Base-by-base conservation (phyloP, 2,329 filamentous ascomycete genomes). In the Drechslerella dactyloides region DNA sequence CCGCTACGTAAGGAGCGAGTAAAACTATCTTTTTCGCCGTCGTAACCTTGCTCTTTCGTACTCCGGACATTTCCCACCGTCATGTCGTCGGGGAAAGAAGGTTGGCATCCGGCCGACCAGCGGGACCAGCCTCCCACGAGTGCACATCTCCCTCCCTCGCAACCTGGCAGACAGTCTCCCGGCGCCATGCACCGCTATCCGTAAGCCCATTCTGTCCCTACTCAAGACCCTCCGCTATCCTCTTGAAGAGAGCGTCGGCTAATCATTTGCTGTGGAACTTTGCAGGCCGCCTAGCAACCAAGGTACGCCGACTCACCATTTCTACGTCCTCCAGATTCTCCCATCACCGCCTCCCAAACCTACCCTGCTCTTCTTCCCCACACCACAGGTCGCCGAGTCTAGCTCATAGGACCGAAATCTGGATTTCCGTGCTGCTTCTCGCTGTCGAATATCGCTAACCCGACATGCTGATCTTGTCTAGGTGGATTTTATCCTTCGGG, bases 61-160 rank as follows among this genome's bases (percentile, higher is more conserved):
- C 40, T 52, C 44, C 42, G 55, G 52, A 57, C 33, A 10, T 53
- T 23, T 37, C 59, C 27, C 33, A 46, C 27, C 54, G 48, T 51
- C 61, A 72, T 72, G 68, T 61, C 66, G 59, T 62, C 65, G 46
- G 68, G 55, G 24, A 72, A 72, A 53, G 68, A 72, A 46, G 62
- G 68, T 50, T 72, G 68, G 68, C 60, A 72, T 42, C 68, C 60
- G 42, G 68, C 68, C 55, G 68, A 65, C 68, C 68, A 72, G 27
- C 60, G 68, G 68, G 68, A 72, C 8, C 68, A 72, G 42, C 68
- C 68, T 55, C 44, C 68, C 68, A 44, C 60, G 54, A 35, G n/a
- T 48, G 46, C 60, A 42, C 68, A 72, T 51, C 56, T 65, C 23
- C 68, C 68, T 24, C 68, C 68, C 6, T 42, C 50, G 21, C 68